Evolutionary conservation across 176 grass and related monocot species (phyloP).

Genomic region (Aegilops sharonensis): DNA sequence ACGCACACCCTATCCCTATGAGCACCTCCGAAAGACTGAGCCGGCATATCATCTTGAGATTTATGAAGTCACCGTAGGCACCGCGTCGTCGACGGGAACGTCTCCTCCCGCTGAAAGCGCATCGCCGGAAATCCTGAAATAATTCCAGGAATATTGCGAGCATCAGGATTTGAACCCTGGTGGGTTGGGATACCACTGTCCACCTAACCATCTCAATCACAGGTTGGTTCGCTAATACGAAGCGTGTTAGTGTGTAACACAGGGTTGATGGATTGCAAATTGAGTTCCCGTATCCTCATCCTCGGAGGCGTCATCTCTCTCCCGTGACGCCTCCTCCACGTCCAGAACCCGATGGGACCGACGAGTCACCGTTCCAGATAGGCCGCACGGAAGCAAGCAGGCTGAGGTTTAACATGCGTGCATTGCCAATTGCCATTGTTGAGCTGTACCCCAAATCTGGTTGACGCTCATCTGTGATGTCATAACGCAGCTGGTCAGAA

Average conservation of each 20-base stretch:
- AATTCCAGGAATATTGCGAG: no score
- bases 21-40: no score
- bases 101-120: no score
- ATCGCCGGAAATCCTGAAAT: no score
- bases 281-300: not conserved
- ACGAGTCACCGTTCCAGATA: not conserved
- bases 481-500: not conserved
- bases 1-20: no score
- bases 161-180: no score
- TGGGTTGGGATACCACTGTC: no score
- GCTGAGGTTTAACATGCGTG: not conserved
- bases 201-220: no score
- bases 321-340: not conserved
- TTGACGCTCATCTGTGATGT: not conserved
- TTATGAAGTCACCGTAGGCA: no score
- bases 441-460: conserved; percentile 23
- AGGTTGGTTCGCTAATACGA: no score
- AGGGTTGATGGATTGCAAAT: not conserved
- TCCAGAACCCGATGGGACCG: not conserved
- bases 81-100: no score
- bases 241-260: not conserved
- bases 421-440: not conserved
- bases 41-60: no score
- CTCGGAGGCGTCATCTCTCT: not conserved
- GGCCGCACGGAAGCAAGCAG: not conserved